phyloP scores from a whole-genome alignment of 768 basidiomycete species.

The Mycena amicta region DNA sequence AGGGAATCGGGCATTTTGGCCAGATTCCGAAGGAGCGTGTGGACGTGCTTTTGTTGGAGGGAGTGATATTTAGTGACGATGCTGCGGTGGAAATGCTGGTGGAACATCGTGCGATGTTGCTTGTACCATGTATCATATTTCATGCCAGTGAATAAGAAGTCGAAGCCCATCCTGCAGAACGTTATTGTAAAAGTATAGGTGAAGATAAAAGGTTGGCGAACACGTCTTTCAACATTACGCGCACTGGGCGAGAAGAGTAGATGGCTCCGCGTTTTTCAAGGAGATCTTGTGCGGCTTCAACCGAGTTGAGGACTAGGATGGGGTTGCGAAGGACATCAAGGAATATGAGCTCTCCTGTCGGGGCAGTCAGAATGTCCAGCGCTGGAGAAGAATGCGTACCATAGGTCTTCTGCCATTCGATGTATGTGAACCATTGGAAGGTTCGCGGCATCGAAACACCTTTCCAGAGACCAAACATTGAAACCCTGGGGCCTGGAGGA shows the following conservation, averaged over 20 bases:
- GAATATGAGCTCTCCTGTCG: slow-evolving; percentile 55
- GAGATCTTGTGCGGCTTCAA: slow-evolving; percentile 50
- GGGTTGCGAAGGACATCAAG: slow-evolving; percentile 53
- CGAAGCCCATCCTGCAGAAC: slow-evolving; percentile 24
- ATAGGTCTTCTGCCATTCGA: slow-evolving; percentile 41
- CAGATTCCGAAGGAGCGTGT: slow-evolving; percentile 36
- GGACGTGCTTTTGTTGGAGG: slow-evolving; percentile 32
- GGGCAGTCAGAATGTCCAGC: neutral
- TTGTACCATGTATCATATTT: slow-evolving; percentile 25
- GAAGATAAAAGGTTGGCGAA: too few species aligned
- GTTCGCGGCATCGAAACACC: slow-evolving; percentile 34
- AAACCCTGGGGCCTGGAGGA: slow-evolving; percentile 63
- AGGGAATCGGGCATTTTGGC: slow-evolving; percentile 8
- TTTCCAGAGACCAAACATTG: slow-evolving; percentile 44
- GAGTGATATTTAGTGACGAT: slow-evolving; percentile 29
- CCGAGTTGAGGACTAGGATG: slow-evolving; percentile 49
- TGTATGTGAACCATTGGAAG: slow-evolving; percentile 42
- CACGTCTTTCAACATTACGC: slow-evolving; percentile 23
- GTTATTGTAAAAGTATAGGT: too few species aligned
- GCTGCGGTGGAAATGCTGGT: slow-evolving; percentile 23
- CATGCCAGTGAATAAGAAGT: slow-evolving; percentile 23
- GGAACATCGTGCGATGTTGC: slow-evolving; percentile 39
- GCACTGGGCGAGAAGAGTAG: slow-evolving; percentile 54
- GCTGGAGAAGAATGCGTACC: slow-evolving; percentile 29
- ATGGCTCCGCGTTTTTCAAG: slow-evolving; percentile 59